Conservation (phyloP, 352 stramenopile genomes). For the Phytopythium chamaehyphon region DNA sequence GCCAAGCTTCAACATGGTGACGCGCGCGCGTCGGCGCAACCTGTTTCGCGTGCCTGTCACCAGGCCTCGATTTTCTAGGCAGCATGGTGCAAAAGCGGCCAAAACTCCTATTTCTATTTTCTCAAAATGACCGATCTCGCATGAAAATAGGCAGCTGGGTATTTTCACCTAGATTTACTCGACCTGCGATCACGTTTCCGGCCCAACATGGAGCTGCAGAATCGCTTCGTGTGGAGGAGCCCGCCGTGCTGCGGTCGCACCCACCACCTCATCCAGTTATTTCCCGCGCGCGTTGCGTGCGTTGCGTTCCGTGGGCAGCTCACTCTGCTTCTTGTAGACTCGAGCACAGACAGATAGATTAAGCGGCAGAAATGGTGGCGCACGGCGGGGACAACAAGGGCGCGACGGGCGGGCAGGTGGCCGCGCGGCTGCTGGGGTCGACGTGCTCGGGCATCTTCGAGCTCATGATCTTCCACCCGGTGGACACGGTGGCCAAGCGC, state of each 20-base stretch:
- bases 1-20: constrained; percentile 8
- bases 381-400: constrained; percentile 40
- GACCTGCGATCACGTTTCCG: no score
- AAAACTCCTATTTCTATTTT: no score
- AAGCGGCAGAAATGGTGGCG: constrained; percentile 31
- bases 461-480: constrained; percentile 94
- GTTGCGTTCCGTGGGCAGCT: neutral
- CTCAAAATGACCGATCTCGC: no score
- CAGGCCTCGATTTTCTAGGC: neutral
- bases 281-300: no score
- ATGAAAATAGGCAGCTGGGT: no score
- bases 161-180: no score
- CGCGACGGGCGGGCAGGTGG: constrained; percentile 39
- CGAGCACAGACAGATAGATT: neutral
- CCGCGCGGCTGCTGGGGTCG: constrained; percentile 87
- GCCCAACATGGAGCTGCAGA: no score
- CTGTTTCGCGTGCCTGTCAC: constrained; percentile 3
- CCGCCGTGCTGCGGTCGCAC: neutral
- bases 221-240: no score
- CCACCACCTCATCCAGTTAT: no score
- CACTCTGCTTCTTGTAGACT: constrained; percentile 3
- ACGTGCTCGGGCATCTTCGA: constrained; percentile 91
- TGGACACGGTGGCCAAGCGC: constrained; percentile 94
- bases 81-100: neutral
- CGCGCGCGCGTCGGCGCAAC: constrained; percentile 5